These are phyloP conservation scores for Conticribra guillardii DNA, from an alignment of 108 stramenopile genomes.

Conservation along the genomic window DNA sequence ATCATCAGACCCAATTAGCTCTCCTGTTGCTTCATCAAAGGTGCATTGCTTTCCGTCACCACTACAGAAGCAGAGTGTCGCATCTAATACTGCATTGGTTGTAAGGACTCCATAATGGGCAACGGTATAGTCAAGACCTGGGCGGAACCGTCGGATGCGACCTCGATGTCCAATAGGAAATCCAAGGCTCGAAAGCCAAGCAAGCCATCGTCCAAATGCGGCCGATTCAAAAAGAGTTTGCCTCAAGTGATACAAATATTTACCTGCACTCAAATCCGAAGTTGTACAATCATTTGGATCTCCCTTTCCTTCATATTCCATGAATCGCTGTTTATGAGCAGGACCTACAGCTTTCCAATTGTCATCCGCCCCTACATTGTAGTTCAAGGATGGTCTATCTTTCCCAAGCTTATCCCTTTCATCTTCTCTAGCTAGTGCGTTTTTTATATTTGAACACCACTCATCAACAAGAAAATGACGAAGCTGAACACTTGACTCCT, in stretches of 20 bases:
- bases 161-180: slow-evolving; percentile 68
- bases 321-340: slow-evolving; percentile 93
- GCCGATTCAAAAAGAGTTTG: slow-evolving; percentile 63
- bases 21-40: slow-evolving; percentile 55
- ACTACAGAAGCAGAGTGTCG: slow-evolving; percentile 79
- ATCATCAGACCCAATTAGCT: slow-evolving; percentile 57
- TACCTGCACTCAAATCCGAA: slow-evolving; percentile 28
- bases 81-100: slow-evolving; percentile 79
- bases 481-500: slow-evolving; percentile 83
- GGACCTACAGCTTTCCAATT: slow-evolving; percentile 91
- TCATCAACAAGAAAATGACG: slow-evolving; percentile 69
- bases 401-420: slow-evolving; percentile 53
- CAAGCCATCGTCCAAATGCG: slow-evolving; percentile 64
- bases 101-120: slow-evolving; percentile 91
- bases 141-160: slow-evolving; percentile 90
- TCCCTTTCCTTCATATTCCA: slow-evolving; percentile 51
- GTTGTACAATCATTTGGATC: slow-evolving; percentile 15
- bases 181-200: slow-evolving; percentile 64
- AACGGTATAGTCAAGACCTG: slow-evolving; percentile 97
- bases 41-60: slow-evolving; percentile 62
- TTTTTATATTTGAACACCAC: slow-evolving; percentile 56
- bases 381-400: slow-evolving; percentile 59
- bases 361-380: slow-evolving; percentile 58
- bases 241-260: slow-evolving; percentile 49
- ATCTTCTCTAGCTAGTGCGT: slow-evolving; percentile 45